Evolutionary conservation across 73 alveolate genomes (phyloP).

Genomic region (Stentor coeruleus): DNA sequence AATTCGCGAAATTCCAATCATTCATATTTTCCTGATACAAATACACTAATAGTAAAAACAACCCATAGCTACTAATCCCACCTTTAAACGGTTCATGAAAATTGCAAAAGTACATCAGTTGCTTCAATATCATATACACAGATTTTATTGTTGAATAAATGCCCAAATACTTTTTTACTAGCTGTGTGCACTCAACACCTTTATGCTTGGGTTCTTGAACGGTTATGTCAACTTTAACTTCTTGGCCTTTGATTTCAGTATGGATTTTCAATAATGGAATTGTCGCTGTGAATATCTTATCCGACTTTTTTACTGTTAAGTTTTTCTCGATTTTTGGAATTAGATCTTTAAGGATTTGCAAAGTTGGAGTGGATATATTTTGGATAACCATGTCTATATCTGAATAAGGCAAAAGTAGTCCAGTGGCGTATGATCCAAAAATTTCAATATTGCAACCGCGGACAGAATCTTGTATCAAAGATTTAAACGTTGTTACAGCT

Average conservation of each 20-base stretch:
- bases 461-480: background rate
- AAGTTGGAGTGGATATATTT: background rate
- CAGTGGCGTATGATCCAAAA: conserved; percentile 42
- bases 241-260: conserved; percentile 15
- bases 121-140: conserved; percentile 26
- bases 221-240: conserved; percentile 32
- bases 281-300: conserved; percentile 31
- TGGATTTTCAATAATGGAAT: conserved; percentile 34
- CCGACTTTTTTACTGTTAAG: background rate
- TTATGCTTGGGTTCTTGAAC: conserved; percentile 37
- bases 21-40: conserved; percentile 13
- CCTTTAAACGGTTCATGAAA: conserved; percentile 42
- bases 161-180: conserved; percentile 22
- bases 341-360: conserved; percentile 15
- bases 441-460: conserved; percentile 27
- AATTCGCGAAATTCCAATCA: background rate
- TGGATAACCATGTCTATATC: conserved; percentile 37
- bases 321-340: conserved; percentile 27
- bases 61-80: conserved; percentile 42
- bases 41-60: conserved; percentile 29
- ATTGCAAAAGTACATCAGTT: conserved; percentile 29
- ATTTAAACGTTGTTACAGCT: background rate
- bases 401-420: conserved; percentile 31
- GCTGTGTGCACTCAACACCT: conserved; percentile 32
- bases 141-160: conserved; percentile 25